Base-by-base conservation (phyloP, 345 rosid species). In the Populus simonii region DNA sequence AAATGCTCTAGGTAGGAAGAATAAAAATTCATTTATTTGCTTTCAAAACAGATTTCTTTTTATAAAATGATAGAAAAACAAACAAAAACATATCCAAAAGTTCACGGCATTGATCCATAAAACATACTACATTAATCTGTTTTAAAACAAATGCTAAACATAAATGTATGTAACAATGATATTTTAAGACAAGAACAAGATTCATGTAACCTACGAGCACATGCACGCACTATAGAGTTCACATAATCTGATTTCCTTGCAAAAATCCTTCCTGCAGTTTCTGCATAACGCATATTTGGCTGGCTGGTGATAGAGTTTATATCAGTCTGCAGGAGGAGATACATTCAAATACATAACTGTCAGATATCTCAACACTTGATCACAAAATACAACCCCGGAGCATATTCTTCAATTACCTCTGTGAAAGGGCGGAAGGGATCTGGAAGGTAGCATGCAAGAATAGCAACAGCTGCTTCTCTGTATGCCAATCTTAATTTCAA, bases 391-490 rank as follows among this genome's bases (percentile, higher is more conserved):
- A 41, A n/a, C 25, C 18, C 51, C 18, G 22, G 16, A 67, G 33
- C 6, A 66, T 13, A 70, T 74, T 12, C 38, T 63, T 68, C 71
- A 76, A 33, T 27, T 36, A 92, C 98, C 94, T 90, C 91, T 25
- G 86, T 83, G 73, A 94, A 85, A 78, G 97, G 94, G 66, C 85
- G 85, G 77, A 88, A 82, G 47, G 96, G 94, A 86, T 93, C 92
- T 22, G 96, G 98, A 76, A 92, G 89, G 80, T 89, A 88, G 83
- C 99, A 95, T 13, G 97, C 91, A 77, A 95, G 93, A 85, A 93
- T 87, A 77, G 98, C 94, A 84, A 91, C 98, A 89, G 97, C 89
- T 72, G 99, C 98, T 86, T 95, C 99, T 78, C 99, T 81, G 74
- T 95, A 93, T 72, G 98, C 99, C 76, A 94, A 82, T 86, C 98